A percentile compares a stretch with the other conserved stretches of the same genome.
phyloP scores from a whole-genome alignment of 495 filamentous ascomycete species.

The Penicillium daleae region DNA sequence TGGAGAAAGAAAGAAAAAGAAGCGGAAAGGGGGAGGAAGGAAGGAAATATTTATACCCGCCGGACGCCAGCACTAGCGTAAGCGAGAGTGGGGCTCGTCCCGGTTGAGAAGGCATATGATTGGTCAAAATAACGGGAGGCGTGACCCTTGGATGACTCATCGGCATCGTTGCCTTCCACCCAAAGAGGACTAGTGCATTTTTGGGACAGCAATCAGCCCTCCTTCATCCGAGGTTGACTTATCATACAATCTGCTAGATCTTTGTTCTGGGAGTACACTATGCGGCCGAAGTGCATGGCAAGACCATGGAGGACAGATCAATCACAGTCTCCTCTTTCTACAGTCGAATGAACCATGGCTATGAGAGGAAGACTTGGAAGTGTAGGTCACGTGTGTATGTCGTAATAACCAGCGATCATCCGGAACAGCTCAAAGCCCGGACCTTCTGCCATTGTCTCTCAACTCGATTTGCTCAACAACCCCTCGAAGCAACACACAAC shows the following conservation, averaged over 20 bases:
- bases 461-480: not conserved
- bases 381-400: slow-evolving; percentile 26
- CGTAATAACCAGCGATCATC: slow-evolving; percentile 28
- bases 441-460: not conserved
- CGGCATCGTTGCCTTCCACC: not conserved
- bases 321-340: not conserved
- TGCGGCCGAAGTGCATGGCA: not conserved
- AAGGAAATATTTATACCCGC: slow-evolving; percentile 27
- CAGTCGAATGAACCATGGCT: not conserved
- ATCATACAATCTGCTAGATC: not conserved
- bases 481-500: not conserved
- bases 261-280: not conserved
- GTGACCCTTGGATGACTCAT: slow-evolving; percentile 10
- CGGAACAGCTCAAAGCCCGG: slow-evolving; percentile 18
- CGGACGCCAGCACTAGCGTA: slow-evolving; percentile 31
- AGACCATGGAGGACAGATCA: not conserved
- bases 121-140: not conserved
- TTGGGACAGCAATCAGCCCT: not conserved
- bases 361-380: not conserved
- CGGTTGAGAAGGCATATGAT: not conserved
- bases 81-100: slow-evolving; percentile 29
- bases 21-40: slow-evolving; percentile 18
- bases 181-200: slow-evolving; percentile 15
- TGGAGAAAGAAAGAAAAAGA: slow-evolving; percentile 51
- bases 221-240: not conserved